A percentile compares a stretch with the other conserved stretches of the same genome.
Evolutionary conservation across 768 basidiomycete genomes (phyloP).

Genomic region (Candolleomyces eurysporus): DNA sequence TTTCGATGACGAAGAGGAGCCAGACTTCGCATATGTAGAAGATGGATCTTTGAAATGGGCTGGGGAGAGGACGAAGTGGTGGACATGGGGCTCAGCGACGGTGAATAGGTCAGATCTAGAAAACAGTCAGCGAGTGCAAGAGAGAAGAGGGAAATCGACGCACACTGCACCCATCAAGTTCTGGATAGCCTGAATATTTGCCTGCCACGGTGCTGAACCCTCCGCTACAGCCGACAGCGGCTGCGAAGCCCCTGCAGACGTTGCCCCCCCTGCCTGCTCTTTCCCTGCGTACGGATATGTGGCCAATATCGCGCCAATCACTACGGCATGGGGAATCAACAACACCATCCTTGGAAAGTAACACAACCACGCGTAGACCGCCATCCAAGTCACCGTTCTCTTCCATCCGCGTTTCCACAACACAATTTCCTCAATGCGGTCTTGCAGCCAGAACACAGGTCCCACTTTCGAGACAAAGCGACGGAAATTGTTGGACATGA

Average conservation of each 20-base stretch:
- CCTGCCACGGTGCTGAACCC: slow-evolving; percentile 76
- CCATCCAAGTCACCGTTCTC: slow-evolving; percentile 72
- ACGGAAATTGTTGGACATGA: slow-evolving; percentile 77
- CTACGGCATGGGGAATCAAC: slow-evolving; percentile 59
- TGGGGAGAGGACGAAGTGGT: slow-evolving; percentile 49
- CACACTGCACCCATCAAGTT: slow-evolving; percentile 87
- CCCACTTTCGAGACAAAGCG: slow-evolving; percentile 75
- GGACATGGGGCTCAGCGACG: slow-evolving; percentile 45
- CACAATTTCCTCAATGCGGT: slow-evolving; percentile 80
- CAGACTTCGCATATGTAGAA: slow-evolving; percentile 12
- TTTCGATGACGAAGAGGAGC: slow-evolving; percentile 10
- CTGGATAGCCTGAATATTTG: slow-evolving; percentile 86
- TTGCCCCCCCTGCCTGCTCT: slow-evolving; percentile 8
- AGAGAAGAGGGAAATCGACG: slow-evolving; percentile 25
- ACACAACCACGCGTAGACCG: slow-evolving; percentile 75
- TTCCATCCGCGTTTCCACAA: slow-evolving; percentile 80
- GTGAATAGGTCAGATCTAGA: slow-evolving; percentile 63
- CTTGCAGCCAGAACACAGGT: slow-evolving; percentile 87
- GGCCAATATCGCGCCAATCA: slow-evolving; percentile 66
- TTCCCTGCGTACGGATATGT: slow-evolving; percentile 51
- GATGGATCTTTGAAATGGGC: slow-evolving; percentile 30
- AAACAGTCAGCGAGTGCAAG: neutral
- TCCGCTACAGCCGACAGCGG: slow-evolving; percentile 38
- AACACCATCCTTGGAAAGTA: slow-evolving; percentile 74
- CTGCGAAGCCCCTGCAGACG: slow-evolving; percentile 29